Conservation (phyloP, 225 moss, liverwort and hornwort genomes). For the Lunularia cruciata region DNA sequence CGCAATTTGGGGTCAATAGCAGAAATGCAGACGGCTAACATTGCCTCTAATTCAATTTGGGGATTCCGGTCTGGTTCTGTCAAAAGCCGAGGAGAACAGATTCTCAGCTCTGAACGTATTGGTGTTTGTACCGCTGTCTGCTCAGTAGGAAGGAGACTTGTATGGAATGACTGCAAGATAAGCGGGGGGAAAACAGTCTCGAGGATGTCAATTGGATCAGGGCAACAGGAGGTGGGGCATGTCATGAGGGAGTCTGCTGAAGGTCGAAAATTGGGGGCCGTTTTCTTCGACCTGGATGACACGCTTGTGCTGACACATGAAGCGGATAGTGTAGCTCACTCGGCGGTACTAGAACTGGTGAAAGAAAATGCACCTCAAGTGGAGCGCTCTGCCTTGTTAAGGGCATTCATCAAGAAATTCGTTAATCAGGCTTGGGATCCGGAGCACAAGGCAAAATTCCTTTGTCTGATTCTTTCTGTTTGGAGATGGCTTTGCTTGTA, state of each 20-base stretch:
- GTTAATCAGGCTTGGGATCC: conserved; percentile 43
- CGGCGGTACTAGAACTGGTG: conserved; percentile 36
- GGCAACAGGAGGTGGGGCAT: conserved; percentile 2
- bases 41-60: no score
- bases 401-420: conserved; percentile 31
- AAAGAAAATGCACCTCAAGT: conserved; percentile 30
- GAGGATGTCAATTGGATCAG: background rate
- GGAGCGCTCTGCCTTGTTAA: conserved; percentile 30
- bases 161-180: no score
- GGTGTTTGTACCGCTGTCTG: no score
- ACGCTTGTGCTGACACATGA: conserved; percentile 54
- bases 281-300: conserved; percentile 58
- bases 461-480: no score
- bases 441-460: conserved; percentile 56
- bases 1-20: no score
- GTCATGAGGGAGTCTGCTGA: background rate
- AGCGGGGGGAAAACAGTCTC: no score
- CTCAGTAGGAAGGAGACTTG: no score
- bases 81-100: no score
- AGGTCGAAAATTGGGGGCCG: conserved; percentile 27
- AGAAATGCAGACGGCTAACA: no score
- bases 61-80: no score
- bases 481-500: no score
- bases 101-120: no score
- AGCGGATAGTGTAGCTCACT: conserved; percentile 35